These are phyloP conservation scores for Leccinum longicurvipes DNA, from an alignment of 768 basidiomycete species.

Conservation along the genomic window DNA sequence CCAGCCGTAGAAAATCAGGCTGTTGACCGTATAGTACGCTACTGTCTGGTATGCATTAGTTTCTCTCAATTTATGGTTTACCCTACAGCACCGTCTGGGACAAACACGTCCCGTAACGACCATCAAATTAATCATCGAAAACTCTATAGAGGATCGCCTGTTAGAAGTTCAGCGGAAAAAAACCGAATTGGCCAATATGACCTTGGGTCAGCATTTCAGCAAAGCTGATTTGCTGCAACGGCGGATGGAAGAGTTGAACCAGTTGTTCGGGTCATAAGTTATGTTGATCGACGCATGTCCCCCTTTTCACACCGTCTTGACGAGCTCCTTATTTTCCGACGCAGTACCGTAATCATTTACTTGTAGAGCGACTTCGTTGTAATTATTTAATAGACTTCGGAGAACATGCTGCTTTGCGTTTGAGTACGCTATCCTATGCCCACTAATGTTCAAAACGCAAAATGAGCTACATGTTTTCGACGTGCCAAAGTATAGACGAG, in stretches of 20 bases:
- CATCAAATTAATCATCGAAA: conserved; percentile 89
- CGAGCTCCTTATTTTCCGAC: conserved; percentile 18
- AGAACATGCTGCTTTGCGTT: conserved; percentile 1
- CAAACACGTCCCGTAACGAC: conserved; percentile 91
- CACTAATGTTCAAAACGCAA: conserved; percentile 58
- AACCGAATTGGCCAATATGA: conserved; percentile 91
- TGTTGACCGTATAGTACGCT: conserved; percentile 90
- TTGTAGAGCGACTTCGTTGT: conserved; percentile 28
- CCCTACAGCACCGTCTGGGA: conserved; percentile 83
- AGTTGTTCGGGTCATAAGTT: conserved; percentile 59
- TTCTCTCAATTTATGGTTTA: background rate
- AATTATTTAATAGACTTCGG: conserved; percentile 31
- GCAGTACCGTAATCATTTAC: conserved; percentile 29
- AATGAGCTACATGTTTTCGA: conserved; percentile 69
- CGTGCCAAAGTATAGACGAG: conserved; percentile 71
- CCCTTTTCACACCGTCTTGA: conserved; percentile 15
- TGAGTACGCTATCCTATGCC: background rate
- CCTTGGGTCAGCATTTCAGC: conserved; percentile 80
- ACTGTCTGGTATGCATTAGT: background rate
- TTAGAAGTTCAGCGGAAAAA: conserved; percentile 95
- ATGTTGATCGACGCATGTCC: conserved; percentile 17
- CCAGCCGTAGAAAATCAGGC: conserved; percentile 98
- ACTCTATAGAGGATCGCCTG: conserved; percentile 90
- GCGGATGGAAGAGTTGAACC: conserved; percentile 82
- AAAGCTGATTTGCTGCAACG: conserved; percentile 86